These are phyloP conservation scores for Cyphellophora europaea DNA, from an alignment of 2,329 filamentous ascomycete species.

Conservation along the genomic window DNA sequence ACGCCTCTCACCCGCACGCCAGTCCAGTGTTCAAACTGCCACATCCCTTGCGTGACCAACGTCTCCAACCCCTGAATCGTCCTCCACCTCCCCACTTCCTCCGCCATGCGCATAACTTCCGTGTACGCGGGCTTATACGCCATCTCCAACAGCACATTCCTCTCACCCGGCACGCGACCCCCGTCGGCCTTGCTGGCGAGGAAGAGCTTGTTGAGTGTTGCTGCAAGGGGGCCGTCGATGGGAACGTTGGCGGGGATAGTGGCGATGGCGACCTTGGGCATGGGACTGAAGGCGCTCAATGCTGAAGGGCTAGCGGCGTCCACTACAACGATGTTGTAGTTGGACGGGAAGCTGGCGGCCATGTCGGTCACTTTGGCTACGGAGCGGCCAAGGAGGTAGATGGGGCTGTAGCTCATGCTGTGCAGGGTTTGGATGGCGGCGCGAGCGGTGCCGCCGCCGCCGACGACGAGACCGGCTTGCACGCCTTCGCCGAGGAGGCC, in stretches of 20 bases:
- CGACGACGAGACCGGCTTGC: conserved; percentile 68
- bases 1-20: conserved; percentile 43
- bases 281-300: conserved; percentile 9
- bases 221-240: conserved; percentile 62
- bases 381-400: conserved; percentile 79
- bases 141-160: conserved; percentile 89
- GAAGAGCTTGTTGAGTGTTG: conserved; percentile 41
- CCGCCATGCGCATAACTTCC: conserved; percentile 73
- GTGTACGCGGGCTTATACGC: conserved; percentile 86
- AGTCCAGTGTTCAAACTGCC: conserved; percentile 83
- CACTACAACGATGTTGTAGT: conserved; percentile 63
- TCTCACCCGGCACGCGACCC: conserved; percentile 24
- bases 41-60: conserved; percentile 71
- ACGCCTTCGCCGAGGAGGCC: conserved; percentile 26
- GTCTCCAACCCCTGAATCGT: conserved; percentile 84
- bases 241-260: conserved; percentile 85
- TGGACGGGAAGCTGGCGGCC: conserved; percentile 60
- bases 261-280: conserved; percentile 68
- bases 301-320: conserved; percentile 40
- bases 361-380: conserved; percentile 58
- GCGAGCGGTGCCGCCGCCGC: conserved; percentile 82
- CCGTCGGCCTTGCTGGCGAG: conserved; percentile 7
- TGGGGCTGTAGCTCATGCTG: conserved; percentile 70
- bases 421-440: conserved; percentile 85
- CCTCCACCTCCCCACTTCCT: conserved; percentile 58